Percentiles rank a stretch among this genome's conserved stretches.
Conservation (phyloP, 768 basidiomycete species). For the Naematelia encephala region DNA sequence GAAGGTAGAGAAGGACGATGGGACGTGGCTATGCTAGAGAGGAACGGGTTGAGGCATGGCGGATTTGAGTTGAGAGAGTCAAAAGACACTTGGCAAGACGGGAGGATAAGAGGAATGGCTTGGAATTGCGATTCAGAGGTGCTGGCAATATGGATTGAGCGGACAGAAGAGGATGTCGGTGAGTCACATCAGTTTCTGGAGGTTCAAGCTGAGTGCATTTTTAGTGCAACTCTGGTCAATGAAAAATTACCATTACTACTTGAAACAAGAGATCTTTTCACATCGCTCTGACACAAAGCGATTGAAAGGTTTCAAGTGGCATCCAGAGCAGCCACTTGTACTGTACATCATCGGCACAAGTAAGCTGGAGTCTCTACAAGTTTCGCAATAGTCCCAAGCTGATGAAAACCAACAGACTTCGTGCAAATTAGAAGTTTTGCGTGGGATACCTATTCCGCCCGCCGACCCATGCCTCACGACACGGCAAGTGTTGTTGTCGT, state of each 20-base stretch:
- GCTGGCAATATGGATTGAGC: slow-evolving; percentile 78
- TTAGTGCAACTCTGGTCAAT: slow-evolving; percentile 90
- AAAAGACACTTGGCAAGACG: slow-evolving; percentile 34
- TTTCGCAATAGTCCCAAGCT: not conserved
- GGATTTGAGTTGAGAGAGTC: slow-evolving; percentile 67
- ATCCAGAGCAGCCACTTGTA: slow-evolving; percentile 70
- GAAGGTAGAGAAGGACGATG: slow-evolving; percentile 62
- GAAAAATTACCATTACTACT: slow-evolving; percentile 96
- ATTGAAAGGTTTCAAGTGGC: slow-evolving; percentile 78
- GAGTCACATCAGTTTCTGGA: slow-evolving; percentile 36
- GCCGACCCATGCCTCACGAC: slow-evolving; percentile 62
- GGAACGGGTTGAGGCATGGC: slow-evolving; percentile 88
- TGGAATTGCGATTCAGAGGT: slow-evolving; percentile 91
- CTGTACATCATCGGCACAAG: slow-evolving; percentile 67
- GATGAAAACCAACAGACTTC: slow-evolving; percentile 51
- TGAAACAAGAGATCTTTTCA: slow-evolving; percentile 75
- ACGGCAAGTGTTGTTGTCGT: slow-evolving; percentile 83
- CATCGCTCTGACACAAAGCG: slow-evolving; percentile 38
- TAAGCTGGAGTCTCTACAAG: slow-evolving; percentile 50
- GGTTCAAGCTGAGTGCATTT: not conserved
- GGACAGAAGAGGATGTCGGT: slow-evolving; percentile 67
- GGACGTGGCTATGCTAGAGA: slow-evolving; percentile 89
- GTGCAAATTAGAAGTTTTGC: slow-evolving; percentile 61
- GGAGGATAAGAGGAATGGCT: slow-evolving; percentile 64
- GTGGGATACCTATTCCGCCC: slow-evolving; percentile 75